A percentile compares a stretch with the other conserved stretches of the same genome.
Evolutionary conservation across 169 alveolate species (phyloP).

Genomic region (Plasmodium gaboni): DNA sequence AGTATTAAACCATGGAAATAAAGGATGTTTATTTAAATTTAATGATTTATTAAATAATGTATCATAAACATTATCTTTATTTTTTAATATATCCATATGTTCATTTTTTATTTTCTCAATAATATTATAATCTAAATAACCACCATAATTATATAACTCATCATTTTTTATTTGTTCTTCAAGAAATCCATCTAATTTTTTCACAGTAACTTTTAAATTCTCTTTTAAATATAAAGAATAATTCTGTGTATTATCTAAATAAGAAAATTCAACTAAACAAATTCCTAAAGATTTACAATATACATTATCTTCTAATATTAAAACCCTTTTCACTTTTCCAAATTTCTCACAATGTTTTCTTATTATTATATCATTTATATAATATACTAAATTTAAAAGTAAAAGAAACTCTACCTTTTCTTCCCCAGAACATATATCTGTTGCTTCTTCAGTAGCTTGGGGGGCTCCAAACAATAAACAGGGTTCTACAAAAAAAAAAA

Average conservation of each 20-base stretch:
- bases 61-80: slow-evolving; percentile 35
- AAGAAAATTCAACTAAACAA: slow-evolving; percentile 61
- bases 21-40: slow-evolving; percentile 52
- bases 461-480: slow-evolving; percentile 72
- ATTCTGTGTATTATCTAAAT: slow-evolving; percentile 49
- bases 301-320: slow-evolving; percentile 63
- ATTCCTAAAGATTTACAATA: slow-evolving; percentile 66
- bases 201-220: slow-evolving; percentile 49
- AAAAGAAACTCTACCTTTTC: slow-evolving; percentile 20
- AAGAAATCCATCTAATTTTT: slow-evolving; percentile 8
- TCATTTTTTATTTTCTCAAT: slow-evolving; percentile 44
- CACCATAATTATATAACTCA: slow-evolving; percentile 70
- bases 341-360: slow-evolving; percentile 44
- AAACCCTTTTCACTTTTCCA: slow-evolving; percentile 74
- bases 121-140: slow-evolving; percentile 48
- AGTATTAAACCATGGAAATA: slow-evolving; percentile 67
- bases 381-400: slow-evolving; percentile 45
- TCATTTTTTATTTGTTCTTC: slow-evolving; percentile 72
- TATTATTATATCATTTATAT: slow-evolving; percentile 57
- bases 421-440: slow-evolving; percentile 11
- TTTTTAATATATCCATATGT: slow-evolving; percentile 23
- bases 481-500: slow-evolving; percentile 23
- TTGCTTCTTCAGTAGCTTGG: slow-evolving; percentile 31
- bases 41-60: slow-evolving; percentile 40
- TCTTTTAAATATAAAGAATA: slow-evolving; percentile 57